These are phyloP conservation scores for Saussurea involucrata DNA, from an alignment of 129 eudicot genomes.

Conservation along the genomic window DNA sequence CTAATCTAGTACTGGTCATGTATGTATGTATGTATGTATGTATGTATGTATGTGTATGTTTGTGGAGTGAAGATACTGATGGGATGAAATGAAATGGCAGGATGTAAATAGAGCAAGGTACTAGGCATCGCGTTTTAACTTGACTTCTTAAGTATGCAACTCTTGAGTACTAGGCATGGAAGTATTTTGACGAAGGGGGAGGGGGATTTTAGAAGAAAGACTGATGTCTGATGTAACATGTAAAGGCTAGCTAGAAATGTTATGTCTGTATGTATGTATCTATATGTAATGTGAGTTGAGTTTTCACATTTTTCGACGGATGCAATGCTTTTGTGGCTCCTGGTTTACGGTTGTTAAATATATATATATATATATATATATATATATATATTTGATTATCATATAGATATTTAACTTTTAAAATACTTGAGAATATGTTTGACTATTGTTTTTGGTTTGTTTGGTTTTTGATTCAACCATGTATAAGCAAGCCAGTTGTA, in stretches of 20 bases:
- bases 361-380: too few species aligned
- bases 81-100: conserved; percentile 8
- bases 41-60: background rate
- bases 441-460: background rate
- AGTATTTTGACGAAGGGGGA: background rate
- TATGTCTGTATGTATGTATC: background rate
- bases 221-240: background rate
- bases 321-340: background rate
- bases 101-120: background rate
- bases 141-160: conserved; percentile 11
- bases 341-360: background rate
- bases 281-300: background rate
- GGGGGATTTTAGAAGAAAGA: background rate
- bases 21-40: background rate
- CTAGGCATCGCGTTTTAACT: conserved; percentile 4
- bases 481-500: too few species aligned
- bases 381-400: too few species aligned
- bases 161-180: background rate
- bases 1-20: background rate
- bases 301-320: background rate
- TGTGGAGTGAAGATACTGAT: background rate
- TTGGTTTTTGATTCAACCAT: background rate
- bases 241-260: background rate
- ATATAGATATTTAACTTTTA: background rate
- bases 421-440: background rate